These are phyloP conservation scores for Xylariaceae sp. DNA, from an alignment of 2,329 filamentous ascomycete genomes.

Conservation along the genomic window DNA sequence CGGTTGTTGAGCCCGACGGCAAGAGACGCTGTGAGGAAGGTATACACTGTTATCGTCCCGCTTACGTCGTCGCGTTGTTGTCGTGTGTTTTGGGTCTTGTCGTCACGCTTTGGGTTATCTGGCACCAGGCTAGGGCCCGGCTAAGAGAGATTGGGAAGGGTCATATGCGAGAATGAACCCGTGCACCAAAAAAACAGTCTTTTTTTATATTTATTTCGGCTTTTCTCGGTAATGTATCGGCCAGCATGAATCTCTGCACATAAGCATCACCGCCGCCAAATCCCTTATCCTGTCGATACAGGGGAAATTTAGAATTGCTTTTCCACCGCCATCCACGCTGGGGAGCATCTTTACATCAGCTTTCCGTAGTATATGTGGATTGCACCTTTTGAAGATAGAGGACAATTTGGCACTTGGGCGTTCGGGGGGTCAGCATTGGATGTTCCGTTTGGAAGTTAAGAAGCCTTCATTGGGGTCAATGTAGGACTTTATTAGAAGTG, in stretches of 20 bases:
- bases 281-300: background rate
- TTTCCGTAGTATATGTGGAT: background rate
- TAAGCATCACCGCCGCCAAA: background rate
- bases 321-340: background rate
- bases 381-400: background rate
- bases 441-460: background rate
- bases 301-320: background rate
- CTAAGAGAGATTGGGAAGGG: slow-evolving; percentile 30
- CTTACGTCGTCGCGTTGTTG: slow-evolving; percentile 72
- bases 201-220: no score
- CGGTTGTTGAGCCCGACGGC: slow-evolving; percentile 59
- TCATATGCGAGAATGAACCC: slow-evolving; percentile 21
- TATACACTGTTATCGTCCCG: slow-evolving; percentile 70
- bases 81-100: slow-evolving; percentile 64
- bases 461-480: background rate
- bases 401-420: background rate
- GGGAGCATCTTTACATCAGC: background rate
- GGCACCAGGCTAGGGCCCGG: slow-evolving; percentile 45
- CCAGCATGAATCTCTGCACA: background rate
- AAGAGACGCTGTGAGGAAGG: slow-evolving; percentile 73
- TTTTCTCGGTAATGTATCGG: no score
- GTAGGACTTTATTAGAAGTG: no score
- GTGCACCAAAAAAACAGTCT: background rate
- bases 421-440: background rate
- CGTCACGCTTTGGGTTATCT: slow-evolving; percentile 66